A percentile compares a stretch with the other conserved stretches of the same genome.
phyloP scores from a whole-genome alignment of 2,329 filamentous ascomycete genomes.

The Neonectria magnoliae region DNA sequence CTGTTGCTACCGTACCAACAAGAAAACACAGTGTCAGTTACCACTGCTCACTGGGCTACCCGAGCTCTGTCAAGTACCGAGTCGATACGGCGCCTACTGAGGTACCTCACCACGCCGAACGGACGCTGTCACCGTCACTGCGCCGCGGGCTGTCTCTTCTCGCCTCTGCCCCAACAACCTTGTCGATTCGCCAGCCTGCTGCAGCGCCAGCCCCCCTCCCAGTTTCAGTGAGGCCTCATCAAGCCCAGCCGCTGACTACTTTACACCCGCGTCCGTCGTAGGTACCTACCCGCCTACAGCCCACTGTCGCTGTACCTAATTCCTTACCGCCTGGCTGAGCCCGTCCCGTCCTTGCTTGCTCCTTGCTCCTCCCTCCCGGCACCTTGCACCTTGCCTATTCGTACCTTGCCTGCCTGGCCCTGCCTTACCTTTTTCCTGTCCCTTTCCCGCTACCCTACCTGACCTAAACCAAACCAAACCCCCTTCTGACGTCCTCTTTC shows the following conservation, averaged over 20 bases:
- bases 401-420: constrained; percentile 31
- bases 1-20: constrained; percentile 15
- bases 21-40: constrained; percentile 37
- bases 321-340: constrained; percentile 13
- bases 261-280: neutral
- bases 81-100: neutral
- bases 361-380: constrained; percentile 18
- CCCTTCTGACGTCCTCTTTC: constrained; percentile 42
- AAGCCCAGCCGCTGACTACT: constrained; percentile 11
- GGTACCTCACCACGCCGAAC: neutral
- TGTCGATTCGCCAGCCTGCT: constrained; percentile 16
- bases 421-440: constrained; percentile 35
- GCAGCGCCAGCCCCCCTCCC: constrained; percentile 26
- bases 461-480: constrained; percentile 41
- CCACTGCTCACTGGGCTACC: neutral
- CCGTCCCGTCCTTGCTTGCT: neutral
- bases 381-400: constrained; percentile 22
- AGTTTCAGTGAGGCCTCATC: constrained; percentile 21
- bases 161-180: constrained; percentile 32
- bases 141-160: constrained; percentile 12
- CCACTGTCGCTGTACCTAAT: neutral
- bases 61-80: constrained; percentile 14
- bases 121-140: constrained; percentile 14
- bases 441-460: constrained; percentile 21
- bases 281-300: constrained; percentile 15